Evolutionary conservation across 805 yeast genomes (phyloP).

Genomic region (Teunomyces panamensis): DNA sequence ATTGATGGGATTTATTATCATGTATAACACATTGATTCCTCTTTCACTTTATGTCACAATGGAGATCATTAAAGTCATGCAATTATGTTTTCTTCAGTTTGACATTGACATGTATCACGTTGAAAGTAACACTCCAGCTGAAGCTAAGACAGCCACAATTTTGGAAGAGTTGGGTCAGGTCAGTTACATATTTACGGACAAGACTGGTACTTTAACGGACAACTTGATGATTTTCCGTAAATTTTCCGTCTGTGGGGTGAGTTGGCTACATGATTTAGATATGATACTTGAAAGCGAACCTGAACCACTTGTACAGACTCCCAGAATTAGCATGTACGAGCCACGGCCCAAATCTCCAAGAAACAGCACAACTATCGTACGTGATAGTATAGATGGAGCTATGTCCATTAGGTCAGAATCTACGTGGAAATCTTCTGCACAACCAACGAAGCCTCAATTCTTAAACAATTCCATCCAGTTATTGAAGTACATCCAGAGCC

Average conservation of each 20-base stretch:
- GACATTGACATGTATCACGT: constrained; percentile 94
- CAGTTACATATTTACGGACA: constrained; percentile 90
- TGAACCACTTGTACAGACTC: constrained; percentile 4
- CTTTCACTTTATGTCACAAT: constrained; percentile 91
- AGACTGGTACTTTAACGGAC: constrained; percentile 96
- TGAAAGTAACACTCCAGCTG: constrained; percentile 85
- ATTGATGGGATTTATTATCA: constrained; percentile 92
- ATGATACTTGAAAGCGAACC: constrained; percentile 28
- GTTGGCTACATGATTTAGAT: constrained; percentile 83
- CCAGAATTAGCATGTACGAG: constrained; percentile 3
- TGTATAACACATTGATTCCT: constrained; percentile 96
- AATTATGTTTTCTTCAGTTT: constrained; percentile 74
- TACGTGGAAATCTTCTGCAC: constrained; percentile 50
- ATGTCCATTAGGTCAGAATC: constrained; percentile 19
- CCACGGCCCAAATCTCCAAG: constrained; percentile 4
- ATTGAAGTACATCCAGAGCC: constrained; percentile 62
- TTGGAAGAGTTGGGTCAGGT: constrained; percentile 97
- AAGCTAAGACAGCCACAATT: constrained; percentile 91
- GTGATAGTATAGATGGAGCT: constrained; percentile 31
- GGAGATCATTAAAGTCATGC: constrained; percentile 92
- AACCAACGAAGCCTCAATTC: constrained; percentile 40
- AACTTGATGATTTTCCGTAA: constrained; percentile 91
- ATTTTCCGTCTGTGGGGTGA: constrained; percentile 79
- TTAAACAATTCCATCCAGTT: constrained; percentile 58
- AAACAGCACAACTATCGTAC: constrained; percentile 23